Percentiles rank a stretch among this genome's conserved stretches.
Evolutionary conservation across 768 basidiomycete genomes (phyloP).

Genomic region (Phaeotremella fagi): DNA sequence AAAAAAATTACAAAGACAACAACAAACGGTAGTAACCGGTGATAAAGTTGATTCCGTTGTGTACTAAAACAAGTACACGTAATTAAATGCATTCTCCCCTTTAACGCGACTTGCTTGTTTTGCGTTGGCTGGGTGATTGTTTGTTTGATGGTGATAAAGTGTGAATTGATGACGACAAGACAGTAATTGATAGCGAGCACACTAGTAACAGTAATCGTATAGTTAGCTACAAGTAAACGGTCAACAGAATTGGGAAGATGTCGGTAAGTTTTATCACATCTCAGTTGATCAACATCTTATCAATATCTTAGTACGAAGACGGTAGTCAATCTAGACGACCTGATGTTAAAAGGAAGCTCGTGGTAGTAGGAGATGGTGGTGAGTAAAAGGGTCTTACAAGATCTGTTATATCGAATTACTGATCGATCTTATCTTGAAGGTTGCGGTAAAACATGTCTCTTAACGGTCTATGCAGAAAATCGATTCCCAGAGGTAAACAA

Average conservation of each 20-base stretch:
- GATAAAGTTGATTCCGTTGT: neutral
- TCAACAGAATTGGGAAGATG: too few species aligned
- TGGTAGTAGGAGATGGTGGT: slow-evolving; percentile 48
- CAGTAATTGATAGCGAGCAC: too few species aligned
- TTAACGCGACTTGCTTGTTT: neutral
- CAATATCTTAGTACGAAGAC: neutral
- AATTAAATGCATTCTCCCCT: too few species aligned
- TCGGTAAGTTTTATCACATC: too few species aligned
- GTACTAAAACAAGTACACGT: too few species aligned
- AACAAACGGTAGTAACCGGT: neutral
- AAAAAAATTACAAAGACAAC: neutral
- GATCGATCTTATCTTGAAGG: slow-evolving; percentile 19
- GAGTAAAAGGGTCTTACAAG: slow-evolving; percentile 1
- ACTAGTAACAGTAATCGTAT: too few species aligned
- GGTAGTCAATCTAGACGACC: slow-evolving; percentile 26
- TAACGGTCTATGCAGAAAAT: slow-evolving; percentile 48
- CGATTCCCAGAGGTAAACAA: slow-evolving; percentile 45
- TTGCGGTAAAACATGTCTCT: slow-evolving; percentile 48
- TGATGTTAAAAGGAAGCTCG: slow-evolving; percentile 44
- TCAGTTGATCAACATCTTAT: too few species aligned
- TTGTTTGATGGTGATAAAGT: neutral
- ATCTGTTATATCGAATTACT: too few species aligned
- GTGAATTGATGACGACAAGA: too few species aligned
- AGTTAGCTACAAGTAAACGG: too few species aligned
- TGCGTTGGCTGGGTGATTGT: neutral